Evolutionary conservation across 441 rosid genomes (phyloP).

Genomic region (Adansonia rubrostipa): DNA sequence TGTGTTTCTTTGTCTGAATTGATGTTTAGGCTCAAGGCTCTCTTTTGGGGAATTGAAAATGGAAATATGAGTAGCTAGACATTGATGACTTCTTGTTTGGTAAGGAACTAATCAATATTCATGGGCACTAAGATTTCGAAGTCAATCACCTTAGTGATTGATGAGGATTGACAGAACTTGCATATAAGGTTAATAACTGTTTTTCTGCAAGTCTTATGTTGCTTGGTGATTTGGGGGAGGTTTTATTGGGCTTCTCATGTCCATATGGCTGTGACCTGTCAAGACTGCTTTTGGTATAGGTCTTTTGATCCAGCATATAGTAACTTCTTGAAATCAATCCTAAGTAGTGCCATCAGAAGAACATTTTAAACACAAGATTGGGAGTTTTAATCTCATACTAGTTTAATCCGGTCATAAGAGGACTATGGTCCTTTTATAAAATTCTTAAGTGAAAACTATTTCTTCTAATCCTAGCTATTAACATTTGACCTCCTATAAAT

Average conservation of each 20-base stretch:
- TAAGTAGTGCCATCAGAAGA: not conserved
- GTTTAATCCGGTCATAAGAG: not conserved
- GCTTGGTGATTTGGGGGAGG: not conserved
- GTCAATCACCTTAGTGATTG: not conserved
- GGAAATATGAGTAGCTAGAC: not conserved
- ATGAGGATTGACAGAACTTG: not conserved
- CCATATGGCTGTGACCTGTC: not conserved
- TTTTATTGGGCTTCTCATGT: not conserved
- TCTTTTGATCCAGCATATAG: not conserved
- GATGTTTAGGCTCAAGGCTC: not conserved
- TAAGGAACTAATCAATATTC: not conserved
- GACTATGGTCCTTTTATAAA: not conserved
- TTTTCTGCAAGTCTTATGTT: not conserved
- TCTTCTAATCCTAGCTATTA: constrained; percentile 4
- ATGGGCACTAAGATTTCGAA: not conserved
- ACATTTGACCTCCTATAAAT: not conserved
- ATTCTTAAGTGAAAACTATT: not conserved
- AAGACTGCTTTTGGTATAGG: not conserved
- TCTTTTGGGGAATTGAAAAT: not conserved
- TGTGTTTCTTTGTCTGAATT: not conserved
- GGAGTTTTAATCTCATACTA: not conserved
- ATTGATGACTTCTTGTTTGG: not conserved
- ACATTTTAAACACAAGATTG: not conserved
- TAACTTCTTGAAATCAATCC: not conserved
- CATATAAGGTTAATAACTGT: not conserved